phyloP scores from a whole-genome alignment of 805 yeast genomes.

The Lipomyces spencermartinsiae region DNA sequence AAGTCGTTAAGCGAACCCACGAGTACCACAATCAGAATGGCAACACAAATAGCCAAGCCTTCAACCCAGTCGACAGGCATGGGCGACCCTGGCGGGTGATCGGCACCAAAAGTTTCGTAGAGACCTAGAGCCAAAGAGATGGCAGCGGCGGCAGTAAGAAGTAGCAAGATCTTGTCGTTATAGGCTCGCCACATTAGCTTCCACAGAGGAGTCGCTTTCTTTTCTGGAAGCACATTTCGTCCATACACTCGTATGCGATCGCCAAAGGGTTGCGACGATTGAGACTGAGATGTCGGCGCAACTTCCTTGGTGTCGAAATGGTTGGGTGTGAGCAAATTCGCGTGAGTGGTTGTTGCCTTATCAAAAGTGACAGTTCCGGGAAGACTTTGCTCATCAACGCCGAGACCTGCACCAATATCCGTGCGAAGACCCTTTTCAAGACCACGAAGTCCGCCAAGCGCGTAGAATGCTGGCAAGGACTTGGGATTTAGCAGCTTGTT shows the following conservation, averaged over 20 bases:
- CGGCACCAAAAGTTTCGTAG: slow-evolving; percentile 89
- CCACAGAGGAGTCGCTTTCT: slow-evolving; percentile 70
- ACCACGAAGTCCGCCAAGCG: slow-evolving; percentile 47
- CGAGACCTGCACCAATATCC: slow-evolving; percentile 43
- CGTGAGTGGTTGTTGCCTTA: not conserved
- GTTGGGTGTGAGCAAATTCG: not conserved
- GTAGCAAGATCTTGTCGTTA: slow-evolving; percentile 85
- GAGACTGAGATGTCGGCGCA: not conserved
- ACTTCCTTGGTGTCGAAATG: not conserved
- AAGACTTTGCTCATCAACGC: slow-evolving; percentile 32
- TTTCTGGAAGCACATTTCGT: slow-evolving; percentile 70
- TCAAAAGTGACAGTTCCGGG: slow-evolving; percentile 9
- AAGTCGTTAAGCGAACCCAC: slow-evolving; percentile 94
- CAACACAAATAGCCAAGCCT: slow-evolving; percentile 94
- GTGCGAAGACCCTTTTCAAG: slow-evolving; percentile 45
- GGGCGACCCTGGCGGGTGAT: slow-evolving; percentile 69
- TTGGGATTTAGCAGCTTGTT: slow-evolving; percentile 46
- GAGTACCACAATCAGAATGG: slow-evolving; percentile 83
- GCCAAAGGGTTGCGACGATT: slow-evolving; percentile 9
- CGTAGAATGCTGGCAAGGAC: slow-evolving; percentile 45
- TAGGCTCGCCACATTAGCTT: slow-evolving; percentile 78
- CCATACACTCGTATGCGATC: slow-evolving; percentile 63
- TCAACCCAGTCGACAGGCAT: slow-evolving; percentile 97
- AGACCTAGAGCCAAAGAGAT: slow-evolving; percentile 87
- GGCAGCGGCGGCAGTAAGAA: slow-evolving; percentile 82